These are phyloP conservation scores for Syzygium grande DNA, from an alignment of 345 rosid species.

Conservation along the genomic window DNA sequence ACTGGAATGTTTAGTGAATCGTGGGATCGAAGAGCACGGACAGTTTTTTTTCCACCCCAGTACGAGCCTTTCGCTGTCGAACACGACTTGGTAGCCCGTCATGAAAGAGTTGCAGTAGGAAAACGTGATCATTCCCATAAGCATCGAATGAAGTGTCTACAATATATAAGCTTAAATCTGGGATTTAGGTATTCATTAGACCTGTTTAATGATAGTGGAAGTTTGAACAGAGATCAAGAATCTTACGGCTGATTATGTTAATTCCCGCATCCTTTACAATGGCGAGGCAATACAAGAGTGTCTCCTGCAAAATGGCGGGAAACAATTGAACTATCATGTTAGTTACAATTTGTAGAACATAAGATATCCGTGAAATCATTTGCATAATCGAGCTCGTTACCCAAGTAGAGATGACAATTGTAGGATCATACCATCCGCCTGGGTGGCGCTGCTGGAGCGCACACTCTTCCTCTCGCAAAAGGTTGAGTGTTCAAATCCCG, in stretches of 20 bases:
- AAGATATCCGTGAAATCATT: neutral
- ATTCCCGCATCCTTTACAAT: conserved; percentile 59
- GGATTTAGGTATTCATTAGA: neutral
- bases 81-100: conserved; percentile 74
- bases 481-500: too few relatives aligned
- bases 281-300: conserved; percentile 60
- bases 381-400: conserved; percentile 3
- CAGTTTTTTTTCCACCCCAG: conserved; percentile 84
- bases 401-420: conserved; percentile 61
- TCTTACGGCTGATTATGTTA: conserved; percentile 80
- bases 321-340: neutral
- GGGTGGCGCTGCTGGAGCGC: too few relatives aligned
- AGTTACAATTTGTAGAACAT: neutral
- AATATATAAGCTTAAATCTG: neutral
- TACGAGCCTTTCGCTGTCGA: conserved; percentile 65
- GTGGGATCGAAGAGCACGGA: conserved; percentile 15
- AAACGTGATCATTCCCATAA: neutral
- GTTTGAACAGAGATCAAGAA: neutral
- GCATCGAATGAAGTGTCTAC: neutral
- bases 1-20: neutral
- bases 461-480: too few relatives aligned
- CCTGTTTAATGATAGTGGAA: neutral
- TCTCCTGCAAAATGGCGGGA: conserved; percentile 26
- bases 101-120: conserved; percentile 28
- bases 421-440: too few relatives aligned